phyloP scores from a whole-genome alignment of 169 alveolate genomes.

The Perkinsus chesapeaki region DNA sequence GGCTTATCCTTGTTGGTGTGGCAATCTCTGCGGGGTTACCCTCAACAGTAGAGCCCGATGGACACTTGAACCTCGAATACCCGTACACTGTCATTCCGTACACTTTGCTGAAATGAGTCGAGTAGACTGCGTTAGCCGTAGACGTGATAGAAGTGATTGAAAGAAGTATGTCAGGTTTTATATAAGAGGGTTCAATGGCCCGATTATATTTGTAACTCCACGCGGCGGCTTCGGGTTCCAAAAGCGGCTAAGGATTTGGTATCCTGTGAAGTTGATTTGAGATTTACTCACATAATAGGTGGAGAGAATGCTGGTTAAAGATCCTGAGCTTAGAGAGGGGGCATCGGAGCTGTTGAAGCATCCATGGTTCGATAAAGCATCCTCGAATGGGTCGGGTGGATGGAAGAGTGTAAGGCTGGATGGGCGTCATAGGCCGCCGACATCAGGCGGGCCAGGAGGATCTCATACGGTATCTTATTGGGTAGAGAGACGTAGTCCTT shows the following conservation, averaged over 20 bases:
- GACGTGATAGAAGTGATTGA: neutral
- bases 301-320: conserved; percentile 43
- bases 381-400: neutral
- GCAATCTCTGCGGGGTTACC: no score
- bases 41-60: no score
- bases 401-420: neutral
- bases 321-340: conserved; percentile 45
- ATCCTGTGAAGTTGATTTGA: neutral
- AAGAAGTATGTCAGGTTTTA: neutral
- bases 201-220: neutral
- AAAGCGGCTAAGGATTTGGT: neutral
- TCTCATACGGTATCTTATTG: no score
- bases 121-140: no score
- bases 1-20: no score
- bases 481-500: no score
- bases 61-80: no score
- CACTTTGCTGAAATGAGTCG: no score
- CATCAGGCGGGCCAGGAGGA: no score
- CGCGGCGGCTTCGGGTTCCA: neutral
- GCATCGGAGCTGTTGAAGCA: conserved; percentile 43
- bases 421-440: no score
- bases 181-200: neutral
- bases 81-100: no score
- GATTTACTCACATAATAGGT: neutral
- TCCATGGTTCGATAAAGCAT: conserved; percentile 38